Percentiles rank a stretch among this genome's conserved stretches.
phyloP scores from a whole-genome alignment of 345 rosid species.

The Citrus trifoliata region DNA sequence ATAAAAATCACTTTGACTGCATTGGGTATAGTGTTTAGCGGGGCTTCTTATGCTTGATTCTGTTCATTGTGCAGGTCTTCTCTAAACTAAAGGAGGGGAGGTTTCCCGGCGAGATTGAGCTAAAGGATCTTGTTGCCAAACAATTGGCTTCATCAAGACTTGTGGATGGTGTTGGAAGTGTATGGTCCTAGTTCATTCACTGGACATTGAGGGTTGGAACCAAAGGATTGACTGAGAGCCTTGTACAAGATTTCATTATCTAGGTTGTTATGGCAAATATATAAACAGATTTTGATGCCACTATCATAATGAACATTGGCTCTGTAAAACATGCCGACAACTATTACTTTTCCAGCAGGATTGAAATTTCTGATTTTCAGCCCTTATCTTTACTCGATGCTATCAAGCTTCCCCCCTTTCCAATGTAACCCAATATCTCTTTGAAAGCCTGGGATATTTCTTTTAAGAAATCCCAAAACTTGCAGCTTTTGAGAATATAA shows the following conservation, averaged over 20 bases:
- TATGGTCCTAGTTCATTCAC: conserved; percentile 14
- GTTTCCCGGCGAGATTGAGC: conserved; percentile 85
- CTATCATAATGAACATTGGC: not conserved
- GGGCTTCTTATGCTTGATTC: not conserved
- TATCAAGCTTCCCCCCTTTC: not conserved
- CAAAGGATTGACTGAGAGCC: not conserved
- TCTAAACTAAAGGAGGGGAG: conserved; percentile 80
- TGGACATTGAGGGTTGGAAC: not conserved
- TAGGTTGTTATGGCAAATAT: not conserved
- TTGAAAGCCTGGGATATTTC: not conserved
- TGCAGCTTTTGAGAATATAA: too few species aligned
- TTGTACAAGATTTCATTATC: not conserved
- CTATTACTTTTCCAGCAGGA: not conserved
- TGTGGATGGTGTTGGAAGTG: conserved; percentile 23
- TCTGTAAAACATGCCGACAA: not conserved
- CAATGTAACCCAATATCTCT: not conserved
- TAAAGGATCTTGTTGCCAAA: conserved; percentile 60
- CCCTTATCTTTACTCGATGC: not conserved
- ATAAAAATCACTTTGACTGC: not conserved
- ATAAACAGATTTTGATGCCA: not conserved
- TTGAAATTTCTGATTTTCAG: not conserved
- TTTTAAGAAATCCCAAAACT: not conserved
- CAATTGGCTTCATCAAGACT: conserved; percentile 37
- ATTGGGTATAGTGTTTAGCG: not conserved
- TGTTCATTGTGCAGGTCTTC: conserved; percentile 47